Evolutionary conservation across 768 basidiomycete species (phyloP).

Genomic region (Pulveroboletus ravenelii): DNA sequence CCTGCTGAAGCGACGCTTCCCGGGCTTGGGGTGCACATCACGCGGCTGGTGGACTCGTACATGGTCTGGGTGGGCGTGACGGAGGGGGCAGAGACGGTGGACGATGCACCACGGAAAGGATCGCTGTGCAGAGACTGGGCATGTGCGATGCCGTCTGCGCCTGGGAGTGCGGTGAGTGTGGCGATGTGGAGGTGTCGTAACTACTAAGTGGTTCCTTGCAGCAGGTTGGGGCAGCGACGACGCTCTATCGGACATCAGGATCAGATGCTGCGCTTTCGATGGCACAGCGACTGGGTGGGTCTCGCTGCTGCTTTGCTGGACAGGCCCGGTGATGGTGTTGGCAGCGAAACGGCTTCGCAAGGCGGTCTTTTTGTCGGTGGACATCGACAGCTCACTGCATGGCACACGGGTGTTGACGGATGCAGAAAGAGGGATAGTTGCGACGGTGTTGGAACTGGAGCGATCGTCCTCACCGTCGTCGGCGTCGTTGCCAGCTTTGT

Average conservation of each 20-base stretch:
- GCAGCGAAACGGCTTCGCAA: conserved; percentile 61
- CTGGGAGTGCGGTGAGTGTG: conserved; percentile 22
- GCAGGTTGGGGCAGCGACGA: conserved; percentile 43
- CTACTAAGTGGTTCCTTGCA: conserved; percentile 2
- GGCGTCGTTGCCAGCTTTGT: background rate
- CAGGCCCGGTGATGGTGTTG: background rate
- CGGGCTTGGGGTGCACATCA: conserved; percentile 62
- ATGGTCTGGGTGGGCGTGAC: conserved; percentile 81
- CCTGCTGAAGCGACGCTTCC: conserved; percentile 49
- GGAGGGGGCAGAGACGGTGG: conserved; percentile 39
- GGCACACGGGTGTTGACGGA: conserved; percentile 46
- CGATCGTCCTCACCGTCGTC: background rate
- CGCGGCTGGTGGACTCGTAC: conserved; percentile 63
- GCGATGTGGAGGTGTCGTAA: background rate
- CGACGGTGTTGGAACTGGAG: conserved; percentile 38
- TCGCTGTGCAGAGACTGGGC: conserved; percentile 73
- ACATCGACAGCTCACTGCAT: conserved; percentile 47
- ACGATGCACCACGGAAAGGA: conserved; percentile 50
- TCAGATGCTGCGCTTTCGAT: conserved; percentile 67
- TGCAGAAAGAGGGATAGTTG: conserved; percentile 59
- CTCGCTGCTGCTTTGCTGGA: conserved; percentile 3
- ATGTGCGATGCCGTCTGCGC: conserved; percentile 65
- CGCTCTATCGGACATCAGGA: conserved; percentile 56
- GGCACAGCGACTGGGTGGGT: conserved; percentile 76
- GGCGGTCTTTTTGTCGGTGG: conserved; percentile 71